A percentile compares a stretch with the other conserved stretches of the same genome.
phyloP scores from a whole-genome alignment of 2,329 filamentous ascomycete genomes.

The Penicillium sumatraense region DNA sequence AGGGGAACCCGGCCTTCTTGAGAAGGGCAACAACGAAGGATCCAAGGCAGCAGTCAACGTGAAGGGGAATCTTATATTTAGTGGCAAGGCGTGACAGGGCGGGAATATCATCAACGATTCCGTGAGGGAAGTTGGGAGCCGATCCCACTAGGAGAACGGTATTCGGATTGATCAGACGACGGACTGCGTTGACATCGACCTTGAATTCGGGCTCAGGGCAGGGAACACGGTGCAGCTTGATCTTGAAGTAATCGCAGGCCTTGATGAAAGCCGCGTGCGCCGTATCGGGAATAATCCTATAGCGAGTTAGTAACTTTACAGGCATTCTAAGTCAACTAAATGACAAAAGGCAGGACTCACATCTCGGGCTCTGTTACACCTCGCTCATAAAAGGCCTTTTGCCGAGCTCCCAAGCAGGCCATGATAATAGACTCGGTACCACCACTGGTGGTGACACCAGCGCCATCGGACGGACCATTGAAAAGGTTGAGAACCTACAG shows the following conservation, averaged over 20 bases:
- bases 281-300: slow-evolving; percentile 88
- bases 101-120: slow-evolving; percentile 94
- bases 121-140: slow-evolving; percentile 96
- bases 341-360: slow-evolving; percentile 54
- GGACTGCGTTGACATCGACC: slow-evolving; percentile 77
- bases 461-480: slow-evolving; percentile 82
- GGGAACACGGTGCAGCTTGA: slow-evolving; percentile 86
- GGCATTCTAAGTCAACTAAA: background rate
- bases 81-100: slow-evolving; percentile 81
- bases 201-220: slow-evolving; percentile 86
- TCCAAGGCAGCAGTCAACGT: slow-evolving; percentile 97
- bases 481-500: slow-evolving; percentile 74
- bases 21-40: slow-evolving; percentile 94
- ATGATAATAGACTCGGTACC: slow-evolving; percentile 97
- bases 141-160: slow-evolving; percentile 92
- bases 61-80: slow-evolving; percentile 79
- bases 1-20: slow-evolving; percentile 81
- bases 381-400: slow-evolving; percentile 84
- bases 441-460: slow-evolving; percentile 87
- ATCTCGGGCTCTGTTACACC: slow-evolving; percentile 94
- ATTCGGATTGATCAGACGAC: slow-evolving; percentile 89
- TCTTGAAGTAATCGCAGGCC: slow-evolving; percentile 92
- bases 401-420: slow-evolving; percentile 87
- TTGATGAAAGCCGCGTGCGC: slow-evolving; percentile 97
- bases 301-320: slow-evolving; percentile 20